These are phyloP conservation scores for Porphyrellus cyaneotinctus DNA, from an alignment of 768 basidiomycete species.

Conservation along the genomic window DNA sequence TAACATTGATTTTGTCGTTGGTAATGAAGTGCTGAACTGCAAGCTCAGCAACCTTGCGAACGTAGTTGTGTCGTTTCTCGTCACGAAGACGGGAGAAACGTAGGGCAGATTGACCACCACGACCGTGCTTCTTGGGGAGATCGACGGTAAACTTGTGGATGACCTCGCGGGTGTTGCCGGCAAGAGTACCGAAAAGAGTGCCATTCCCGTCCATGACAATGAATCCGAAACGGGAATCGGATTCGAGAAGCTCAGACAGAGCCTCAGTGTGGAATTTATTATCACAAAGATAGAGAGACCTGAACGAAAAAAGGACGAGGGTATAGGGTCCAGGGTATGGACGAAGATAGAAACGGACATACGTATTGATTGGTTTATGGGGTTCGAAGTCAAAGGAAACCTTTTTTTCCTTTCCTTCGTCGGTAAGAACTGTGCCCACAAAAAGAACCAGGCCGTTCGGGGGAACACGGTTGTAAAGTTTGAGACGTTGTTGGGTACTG, in stretches of 20 bases:
- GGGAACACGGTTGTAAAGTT: constrained; percentile 94
- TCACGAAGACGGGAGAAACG: constrained; percentile 99
- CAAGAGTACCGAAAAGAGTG: constrained; percentile 90
- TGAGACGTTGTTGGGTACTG: constrained; percentile 94
- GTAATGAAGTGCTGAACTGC: constrained; percentile 99
- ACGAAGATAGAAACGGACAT: constrained; percentile 28
- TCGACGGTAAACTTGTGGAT: constrained; percentile 99
- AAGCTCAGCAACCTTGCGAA: constrained; percentile 95
- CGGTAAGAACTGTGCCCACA: constrained; percentile 95
- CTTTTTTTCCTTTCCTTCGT: constrained; percentile 99
- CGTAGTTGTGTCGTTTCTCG: constrained; percentile 99
- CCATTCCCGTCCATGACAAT: constrained; percentile 99
- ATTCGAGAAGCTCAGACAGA: constrained; percentile 92
- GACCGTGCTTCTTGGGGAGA: constrained; percentile 98
- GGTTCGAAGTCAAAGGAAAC: constrained; percentile 98
- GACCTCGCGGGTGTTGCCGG: constrained; percentile 96
- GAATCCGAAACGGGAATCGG: constrained; percentile 96
- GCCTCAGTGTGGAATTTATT: constrained; percentile 99
- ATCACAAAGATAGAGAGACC: constrained; percentile 97
- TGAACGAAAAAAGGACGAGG: constrained; percentile 28
- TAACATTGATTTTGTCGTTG: constrained; percentile 96
- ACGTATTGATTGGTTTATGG: constrained; percentile 99
- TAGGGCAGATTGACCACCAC: constrained; percentile 98
- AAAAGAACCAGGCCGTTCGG: constrained; percentile 97
- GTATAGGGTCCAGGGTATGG: background rate